Percentiles rank a stretch among this genome's conserved stretches.
Evolutionary conservation across 2,329 filamentous ascomycete genomes (phyloP).

Genomic region (Xylariaceae sp.): DNA sequence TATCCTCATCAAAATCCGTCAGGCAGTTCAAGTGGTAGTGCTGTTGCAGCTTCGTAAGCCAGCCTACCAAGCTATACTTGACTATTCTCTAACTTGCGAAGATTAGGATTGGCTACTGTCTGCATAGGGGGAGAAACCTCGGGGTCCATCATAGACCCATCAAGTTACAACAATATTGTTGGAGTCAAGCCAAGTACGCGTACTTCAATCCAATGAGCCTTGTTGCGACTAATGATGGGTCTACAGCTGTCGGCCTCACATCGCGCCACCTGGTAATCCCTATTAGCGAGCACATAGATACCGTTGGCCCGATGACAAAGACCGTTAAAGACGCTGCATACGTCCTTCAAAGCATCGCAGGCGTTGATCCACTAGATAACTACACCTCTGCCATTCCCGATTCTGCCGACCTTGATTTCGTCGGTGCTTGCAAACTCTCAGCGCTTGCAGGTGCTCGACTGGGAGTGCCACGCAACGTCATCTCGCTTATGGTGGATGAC

Average conservation of each 20-base stretch:
- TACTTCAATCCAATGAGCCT: no score
- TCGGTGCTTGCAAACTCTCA: conserved; percentile 50
- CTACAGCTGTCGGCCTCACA: conserved; percentile 53
- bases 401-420: conserved; percentile 54
- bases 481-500: conserved; percentile 33
- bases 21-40: conserved; percentile 60
- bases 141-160: conserved; percentile 58
- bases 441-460: conserved; percentile 56
- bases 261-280: conserved; percentile 62
- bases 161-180: conserved; percentile 53
- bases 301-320: conserved; percentile 60
- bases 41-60: conserved; percentile 51
- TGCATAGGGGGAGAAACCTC: conserved; percentile 60
- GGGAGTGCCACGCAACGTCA: conserved; percentile 59
- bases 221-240: no score
- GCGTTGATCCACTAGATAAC: conserved; percentile 57
- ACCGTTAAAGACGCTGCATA: conserved; percentile 64
- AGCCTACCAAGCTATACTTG: no score
- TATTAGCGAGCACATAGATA: conserved; percentile 61
- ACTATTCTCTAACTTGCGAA: no score
- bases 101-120: conserved; percentile 58
- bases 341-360: conserved; percentile 60
- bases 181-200: conserved; percentile 67
- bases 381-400: conserved; percentile 60
- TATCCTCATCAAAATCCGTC: conserved; percentile 57